These are phyloP conservation scores for Cryptosporidium canis DNA, from an alignment of 169 alveolate genomes.

Conservation along the genomic window DNA sequence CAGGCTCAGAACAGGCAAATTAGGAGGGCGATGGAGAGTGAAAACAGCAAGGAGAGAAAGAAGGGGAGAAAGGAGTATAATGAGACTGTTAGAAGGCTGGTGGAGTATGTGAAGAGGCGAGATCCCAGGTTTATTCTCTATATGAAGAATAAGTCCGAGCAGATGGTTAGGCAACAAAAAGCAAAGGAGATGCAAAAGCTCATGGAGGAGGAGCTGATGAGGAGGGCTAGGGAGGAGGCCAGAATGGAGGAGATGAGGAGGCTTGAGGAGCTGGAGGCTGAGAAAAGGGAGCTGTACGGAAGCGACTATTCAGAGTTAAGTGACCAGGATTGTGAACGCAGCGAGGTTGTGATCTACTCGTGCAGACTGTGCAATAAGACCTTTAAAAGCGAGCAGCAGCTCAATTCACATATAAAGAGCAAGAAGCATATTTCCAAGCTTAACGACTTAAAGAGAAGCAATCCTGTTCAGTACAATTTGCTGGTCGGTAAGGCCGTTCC, in stretches of 20 bases:
- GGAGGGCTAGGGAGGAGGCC: conserved; percentile 48
- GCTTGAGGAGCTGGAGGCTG: conserved; percentile 71
- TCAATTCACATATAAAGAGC: conserved; percentile 77
- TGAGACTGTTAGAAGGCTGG: conserved; percentile 79
- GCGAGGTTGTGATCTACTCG: conserved; percentile 63
- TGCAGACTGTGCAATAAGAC: conserved; percentile 80
- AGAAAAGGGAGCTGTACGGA: conserved; percentile 33
- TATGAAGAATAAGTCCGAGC: conserved; percentile 59
- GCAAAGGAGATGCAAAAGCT: conserved; percentile 56
- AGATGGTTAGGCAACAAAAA: background rate
- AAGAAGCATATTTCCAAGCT: conserved; percentile 78
- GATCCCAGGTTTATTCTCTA: conserved; percentile 73
- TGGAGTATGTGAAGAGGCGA: conserved; percentile 79
- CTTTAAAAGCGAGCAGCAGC: conserved; percentile 78
- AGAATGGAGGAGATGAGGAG: conserved; percentile 74
- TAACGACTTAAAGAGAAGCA: conserved; percentile 2
- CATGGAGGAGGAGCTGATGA: conserved; percentile 49
- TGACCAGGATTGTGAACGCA: background rate
- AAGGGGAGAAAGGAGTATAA: conserved; percentile 83
- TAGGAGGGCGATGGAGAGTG: conserved; percentile 81
- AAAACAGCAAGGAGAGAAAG: conserved; percentile 81
- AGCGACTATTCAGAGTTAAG: background rate
- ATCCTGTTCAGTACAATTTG: background rate
- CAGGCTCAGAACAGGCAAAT: conserved; percentile 81
- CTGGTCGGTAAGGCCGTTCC: background rate